Evolutionary conservation across 2,329 filamentous ascomycete species (phyloP).

Genomic region (Colletotrichum orbiculare): DNA sequence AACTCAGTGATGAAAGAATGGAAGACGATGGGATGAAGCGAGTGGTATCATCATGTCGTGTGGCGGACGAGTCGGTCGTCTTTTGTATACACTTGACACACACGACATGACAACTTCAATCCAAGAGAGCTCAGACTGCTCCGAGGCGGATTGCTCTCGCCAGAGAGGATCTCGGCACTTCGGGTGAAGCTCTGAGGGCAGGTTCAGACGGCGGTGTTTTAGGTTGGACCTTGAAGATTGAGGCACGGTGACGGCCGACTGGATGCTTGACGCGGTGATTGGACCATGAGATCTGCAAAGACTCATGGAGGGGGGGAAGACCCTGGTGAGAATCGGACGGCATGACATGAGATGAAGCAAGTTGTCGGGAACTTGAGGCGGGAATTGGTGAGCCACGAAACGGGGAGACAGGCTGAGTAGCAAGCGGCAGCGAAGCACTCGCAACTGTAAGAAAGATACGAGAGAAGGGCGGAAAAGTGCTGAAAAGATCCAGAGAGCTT

Average conservation of each 20-base stretch:
- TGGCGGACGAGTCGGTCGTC: neutral
- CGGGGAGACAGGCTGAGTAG: neutral
- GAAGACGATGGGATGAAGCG: constrained; percentile 18
- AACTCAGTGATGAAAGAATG: constrained; percentile 18
- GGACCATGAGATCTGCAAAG: constrained; percentile 11
- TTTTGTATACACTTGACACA: constrained; percentile 13
- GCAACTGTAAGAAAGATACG: no score
- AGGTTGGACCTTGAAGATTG: constrained; percentile 18
- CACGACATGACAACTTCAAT: neutral
- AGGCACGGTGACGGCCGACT: neutral
- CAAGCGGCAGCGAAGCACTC: neutral
- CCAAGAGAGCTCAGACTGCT: neutral
- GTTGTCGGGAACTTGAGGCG: constrained; percentile 11
- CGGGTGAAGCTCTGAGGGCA: neutral
- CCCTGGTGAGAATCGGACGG: constrained; percentile 23
- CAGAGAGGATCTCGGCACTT: constrained; percentile 3
- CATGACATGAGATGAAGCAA: constrained; percentile 32
- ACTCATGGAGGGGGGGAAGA: neutral
- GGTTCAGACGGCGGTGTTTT: constrained; percentile 32
- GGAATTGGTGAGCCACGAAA: constrained; percentile 8
- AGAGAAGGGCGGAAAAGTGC: no score
- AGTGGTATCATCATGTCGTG: neutral
- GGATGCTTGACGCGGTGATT: constrained; percentile 16
- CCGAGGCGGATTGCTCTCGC: constrained; percentile 4
- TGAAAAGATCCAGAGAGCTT: no score